A percentile compares a stretch with the other conserved stretches of the same genome.
These are phyloP conservation scores for Zygotorulaspora florentina DNA, from an alignment of 805 yeast species.

Conservation along the genomic window DNA sequence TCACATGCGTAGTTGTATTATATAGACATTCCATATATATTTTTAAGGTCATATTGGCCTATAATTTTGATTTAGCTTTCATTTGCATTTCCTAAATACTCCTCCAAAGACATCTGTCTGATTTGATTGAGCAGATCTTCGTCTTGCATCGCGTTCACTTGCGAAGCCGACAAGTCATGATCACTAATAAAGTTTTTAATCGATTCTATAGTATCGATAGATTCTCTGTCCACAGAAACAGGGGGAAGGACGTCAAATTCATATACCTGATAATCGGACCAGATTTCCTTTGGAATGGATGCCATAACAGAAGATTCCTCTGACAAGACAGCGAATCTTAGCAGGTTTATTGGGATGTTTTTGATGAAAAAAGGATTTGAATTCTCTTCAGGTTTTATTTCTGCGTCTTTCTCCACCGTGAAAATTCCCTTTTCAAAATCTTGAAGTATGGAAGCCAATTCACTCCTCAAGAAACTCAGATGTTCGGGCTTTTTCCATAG, in stretches of 20 bases:
- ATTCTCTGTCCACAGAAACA: slow-evolving; percentile 32
- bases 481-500: slow-evolving; percentile 51
- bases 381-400: neutral
- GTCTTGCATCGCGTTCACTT: slow-evolving; percentile 32
- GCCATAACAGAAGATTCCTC: slow-evolving; percentile 72
- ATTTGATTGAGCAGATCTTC: slow-evolving; percentile 31
- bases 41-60: neutral
- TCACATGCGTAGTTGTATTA: neutral
- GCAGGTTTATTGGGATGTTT: slow-evolving; percentile 52
- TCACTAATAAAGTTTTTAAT: slow-evolving; percentile 35
- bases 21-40: neutral
- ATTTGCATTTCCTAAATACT: slow-evolving; percentile 27
- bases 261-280: slow-evolving; percentile 57
- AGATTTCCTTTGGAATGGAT: slow-evolving; percentile 55
- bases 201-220: slow-evolving; percentile 35
- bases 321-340: slow-evolving; percentile 65
- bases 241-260: slow-evolving; percentile 79
- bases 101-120: slow-evolving; percentile 32
- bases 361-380: slow-evolving; percentile 24
- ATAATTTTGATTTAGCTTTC: slow-evolving; percentile 8
- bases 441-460: slow-evolving; percentile 33
- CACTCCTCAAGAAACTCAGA: slow-evolving; percentile 45
- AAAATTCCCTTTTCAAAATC: slow-evolving; percentile 12
- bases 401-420: neutral
- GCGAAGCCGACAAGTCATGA: slow-evolving; percentile 25